A percentile compares a stretch with the other conserved stretches of the same genome.
phyloP scores from a whole-genome alignment of 495 filamentous ascomycete genomes.

The Articulospora tetracladia region DNA sequence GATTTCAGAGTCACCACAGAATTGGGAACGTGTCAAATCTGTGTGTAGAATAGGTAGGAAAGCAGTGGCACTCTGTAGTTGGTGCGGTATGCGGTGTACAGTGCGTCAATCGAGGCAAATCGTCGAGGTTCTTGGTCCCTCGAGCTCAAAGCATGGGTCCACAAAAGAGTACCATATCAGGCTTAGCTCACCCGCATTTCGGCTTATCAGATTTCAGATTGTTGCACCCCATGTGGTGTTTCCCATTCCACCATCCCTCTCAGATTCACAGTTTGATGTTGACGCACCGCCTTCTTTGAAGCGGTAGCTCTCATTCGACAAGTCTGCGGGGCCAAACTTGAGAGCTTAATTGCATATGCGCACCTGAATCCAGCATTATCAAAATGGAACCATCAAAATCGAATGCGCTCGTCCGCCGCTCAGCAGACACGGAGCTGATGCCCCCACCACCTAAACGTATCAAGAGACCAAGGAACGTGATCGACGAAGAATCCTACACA shows the following conservation, averaged over 20 bases:
- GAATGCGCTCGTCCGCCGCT: slow-evolving; percentile 58
- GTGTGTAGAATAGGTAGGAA: not conserved
- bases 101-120: not conserved
- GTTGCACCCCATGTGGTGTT: not conserved
- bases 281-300: too few species aligned
- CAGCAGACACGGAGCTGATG: slow-evolving; percentile 73
- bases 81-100: not conserved
- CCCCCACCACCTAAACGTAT: slow-evolving; percentile 86
- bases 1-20: not conserved
- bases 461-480: slow-evolving; percentile 82
- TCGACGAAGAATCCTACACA: slow-evolving; percentile 94
- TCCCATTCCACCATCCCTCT: too few species aligned
- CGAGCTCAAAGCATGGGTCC: not conserved
- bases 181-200: not conserved
- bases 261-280: too few species aligned
- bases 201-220: not conserved
- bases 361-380: not conserved
- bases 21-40: not conserved
- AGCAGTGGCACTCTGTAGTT: not conserved
- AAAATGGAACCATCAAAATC: slow-evolving; percentile 23
- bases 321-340: too few species aligned
- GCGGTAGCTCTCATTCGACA: too few species aligned
- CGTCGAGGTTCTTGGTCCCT: not conserved
- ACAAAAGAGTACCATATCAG: not conserved
- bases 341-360: too few species aligned